Evolutionary conservation across 805 yeast species (phyloP).

Genomic region (Isabelozyma rhagii): DNA sequence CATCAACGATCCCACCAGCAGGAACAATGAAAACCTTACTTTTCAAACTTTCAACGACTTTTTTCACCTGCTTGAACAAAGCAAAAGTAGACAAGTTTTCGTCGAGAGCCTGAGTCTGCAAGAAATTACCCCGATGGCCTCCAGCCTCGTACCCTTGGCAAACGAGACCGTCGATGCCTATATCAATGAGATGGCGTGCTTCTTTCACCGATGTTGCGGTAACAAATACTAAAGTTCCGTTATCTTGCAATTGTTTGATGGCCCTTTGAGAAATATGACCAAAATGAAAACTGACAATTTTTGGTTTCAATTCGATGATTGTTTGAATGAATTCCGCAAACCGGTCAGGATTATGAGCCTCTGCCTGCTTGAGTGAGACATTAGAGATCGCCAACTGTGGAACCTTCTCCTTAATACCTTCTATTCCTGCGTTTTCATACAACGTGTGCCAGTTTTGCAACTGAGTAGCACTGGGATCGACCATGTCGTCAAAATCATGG

Average conservation of each 20-base stretch:
- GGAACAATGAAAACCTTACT: constrained; percentile 35
- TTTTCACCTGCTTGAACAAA: constrained; percentile 19
- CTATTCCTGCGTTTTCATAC: constrained; percentile 7
- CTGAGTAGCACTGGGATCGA: constrained; percentile 12
- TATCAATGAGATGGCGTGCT: constrained; percentile 23
- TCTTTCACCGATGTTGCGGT: constrained; percentile 48
- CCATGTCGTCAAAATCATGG: constrained; percentile 25
- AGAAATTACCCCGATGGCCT: constrained; percentile 57
- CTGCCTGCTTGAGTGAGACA: constrained; percentile 28
- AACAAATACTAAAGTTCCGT: constrained; percentile 42
- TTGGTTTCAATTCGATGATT: constrained; percentile 27
- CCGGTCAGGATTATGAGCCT: constrained; percentile 11
- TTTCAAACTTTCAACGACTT: not conserved
- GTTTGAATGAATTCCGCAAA: constrained; percentile 14
- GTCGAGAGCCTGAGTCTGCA: constrained; percentile 22
- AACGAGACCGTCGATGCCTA: constrained; percentile 46
- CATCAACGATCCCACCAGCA: constrained; percentile 51
- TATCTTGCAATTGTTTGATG: constrained; percentile 27
- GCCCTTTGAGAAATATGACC: constrained; percentile 39
- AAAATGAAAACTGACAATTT: constrained; percentile 52
- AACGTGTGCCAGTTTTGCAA: constrained; percentile 19
- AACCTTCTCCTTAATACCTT: constrained; percentile 1
- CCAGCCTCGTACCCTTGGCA: constrained; percentile 65
- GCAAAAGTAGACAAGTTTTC: constrained; percentile 33
- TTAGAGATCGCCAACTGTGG: constrained; percentile 16